Percentiles rank a stretch among this genome's conserved stretches.
phyloP scores from a whole-genome alignment of 306 rosid genomes.

The Lathyrus aphaca region DNA sequence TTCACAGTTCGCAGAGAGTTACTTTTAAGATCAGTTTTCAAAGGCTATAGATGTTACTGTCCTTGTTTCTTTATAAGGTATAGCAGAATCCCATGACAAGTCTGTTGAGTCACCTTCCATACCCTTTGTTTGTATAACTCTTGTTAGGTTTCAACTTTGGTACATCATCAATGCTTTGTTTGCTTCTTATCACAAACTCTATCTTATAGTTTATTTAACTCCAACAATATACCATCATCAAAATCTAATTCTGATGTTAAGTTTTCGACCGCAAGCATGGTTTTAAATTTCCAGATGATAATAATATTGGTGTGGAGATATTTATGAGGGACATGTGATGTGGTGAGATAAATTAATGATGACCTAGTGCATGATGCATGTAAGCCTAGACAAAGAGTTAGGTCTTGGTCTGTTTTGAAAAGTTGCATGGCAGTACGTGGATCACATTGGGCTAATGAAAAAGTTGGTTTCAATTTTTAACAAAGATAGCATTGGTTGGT shows the following conservation, averaged over 20 bases:
- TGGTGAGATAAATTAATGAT: not conserved
- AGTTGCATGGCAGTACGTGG: not conserved
- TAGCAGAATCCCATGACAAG: conserved; percentile 43
- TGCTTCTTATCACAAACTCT: not conserved
- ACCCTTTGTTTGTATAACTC: conserved; percentile 39
- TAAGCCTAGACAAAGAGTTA: conserved; percentile 16
- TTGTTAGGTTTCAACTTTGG: conserved; percentile 40
- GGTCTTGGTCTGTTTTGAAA: conserved; percentile 5
- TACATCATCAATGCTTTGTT: conserved; percentile 32
- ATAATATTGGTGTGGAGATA: not conserved
- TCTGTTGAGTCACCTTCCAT: conserved; percentile 40
- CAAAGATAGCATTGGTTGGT: conserved; percentile 12
- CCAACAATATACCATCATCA: not conserved
- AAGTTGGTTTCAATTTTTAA: conserved; percentile 20
- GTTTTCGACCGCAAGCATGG: not conserved
- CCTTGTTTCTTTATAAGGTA: conserved; percentile 47
- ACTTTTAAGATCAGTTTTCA: conserved; percentile 30
- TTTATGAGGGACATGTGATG: conserved; percentile 16
- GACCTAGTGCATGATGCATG: conserved; percentile 1
- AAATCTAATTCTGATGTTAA: not conserved
- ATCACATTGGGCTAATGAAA: not conserved
- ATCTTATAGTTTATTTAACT: not conserved
- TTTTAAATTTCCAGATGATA: not conserved
- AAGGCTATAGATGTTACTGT: conserved; percentile 36
- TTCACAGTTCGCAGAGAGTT: conserved; percentile 6